phyloP scores from a whole-genome alignment of 805 yeast genomes.

The Deakozyma indianensis region DNA sequence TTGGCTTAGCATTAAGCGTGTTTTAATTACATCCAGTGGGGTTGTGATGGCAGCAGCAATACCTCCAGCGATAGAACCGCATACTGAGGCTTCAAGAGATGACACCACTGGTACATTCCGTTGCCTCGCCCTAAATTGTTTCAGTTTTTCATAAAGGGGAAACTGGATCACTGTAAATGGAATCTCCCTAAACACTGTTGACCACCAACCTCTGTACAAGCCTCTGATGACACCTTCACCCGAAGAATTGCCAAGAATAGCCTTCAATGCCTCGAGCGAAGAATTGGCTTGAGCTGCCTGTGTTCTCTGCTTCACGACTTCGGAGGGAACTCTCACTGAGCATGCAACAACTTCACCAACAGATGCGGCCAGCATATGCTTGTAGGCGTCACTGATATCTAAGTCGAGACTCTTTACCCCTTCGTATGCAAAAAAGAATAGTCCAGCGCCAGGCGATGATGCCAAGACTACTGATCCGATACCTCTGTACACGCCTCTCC shows the following conservation, averaged over 20 bases:
- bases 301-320: constrained; percentile 87
- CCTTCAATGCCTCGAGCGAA: constrained; percentile 54
- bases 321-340: constrained; percentile 89
- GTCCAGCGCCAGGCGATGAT: constrained; percentile 76
- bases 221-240: constrained; percentile 74
- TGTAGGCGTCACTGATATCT: not conserved
- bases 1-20: constrained; percentile 71
- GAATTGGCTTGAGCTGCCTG: constrained; percentile 50
- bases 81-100: constrained; percentile 66
- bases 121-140: constrained; percentile 39
- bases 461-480: constrained; percentile 89
- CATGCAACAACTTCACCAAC: constrained; percentile 91
- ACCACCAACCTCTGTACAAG: constrained; percentile 82
- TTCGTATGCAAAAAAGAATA: constrained; percentile 78
- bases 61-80: constrained; percentile 93
- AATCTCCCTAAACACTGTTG: constrained; percentile 87
- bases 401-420: constrained; percentile 33
- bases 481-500: constrained; percentile 81
- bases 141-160: constrained; percentile 80
- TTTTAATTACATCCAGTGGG: constrained; percentile 87
- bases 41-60: constrained; percentile 89
- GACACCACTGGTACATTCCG: constrained; percentile 36
- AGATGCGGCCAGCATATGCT: constrained; percentile 83
- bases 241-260: constrained; percentile 43
- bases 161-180: constrained; percentile 95